Evolutionary conservation across 768 basidiomycete species (phyloP).

Genomic region (Dacryopinax primogenitus): DNA sequence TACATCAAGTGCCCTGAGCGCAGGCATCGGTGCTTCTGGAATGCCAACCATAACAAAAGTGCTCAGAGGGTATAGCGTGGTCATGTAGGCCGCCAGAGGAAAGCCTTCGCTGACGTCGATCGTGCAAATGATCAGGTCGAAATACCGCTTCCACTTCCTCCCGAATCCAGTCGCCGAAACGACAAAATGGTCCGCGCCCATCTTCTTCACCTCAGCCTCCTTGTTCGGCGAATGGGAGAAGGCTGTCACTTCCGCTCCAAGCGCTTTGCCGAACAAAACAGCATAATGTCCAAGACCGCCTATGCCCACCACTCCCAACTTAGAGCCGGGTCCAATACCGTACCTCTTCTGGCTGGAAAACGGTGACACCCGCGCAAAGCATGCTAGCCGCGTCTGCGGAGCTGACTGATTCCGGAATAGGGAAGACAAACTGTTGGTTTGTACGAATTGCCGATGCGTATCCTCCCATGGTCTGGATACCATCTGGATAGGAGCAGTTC

Average conservation of each 20-base stretch:
- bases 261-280: constrained; percentile 29
- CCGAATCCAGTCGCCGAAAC: constrained; percentile 23
- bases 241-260: constrained; percentile 32
- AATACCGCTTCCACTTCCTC: constrained; percentile 22
- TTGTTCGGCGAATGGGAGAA: constrained; percentile 28
- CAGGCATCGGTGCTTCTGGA: constrained; percentile 21
- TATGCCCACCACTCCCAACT: constrained; percentile 34
- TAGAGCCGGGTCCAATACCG: constrained; percentile 30
- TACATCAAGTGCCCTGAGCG: not conserved
- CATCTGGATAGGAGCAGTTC: not conserved
- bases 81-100: constrained; percentile 28
- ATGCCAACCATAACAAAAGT: constrained; percentile 30
- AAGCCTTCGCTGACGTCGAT: constrained; percentile 23
- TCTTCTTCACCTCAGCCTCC: constrained; percentile 27
- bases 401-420: constrained; percentile 27
- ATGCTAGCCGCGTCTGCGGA: constrained; percentile 23
- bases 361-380: constrained; percentile 29
- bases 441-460: not conserved
- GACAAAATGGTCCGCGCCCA: constrained; percentile 29
- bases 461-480: constrained; percentile 15
- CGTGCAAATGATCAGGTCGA: constrained; percentile 32
- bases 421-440: constrained; percentile 27
- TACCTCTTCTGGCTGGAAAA: constrained; percentile 28
- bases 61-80: constrained; percentile 25
- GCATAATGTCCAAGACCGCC: constrained; percentile 26